Conservation (phyloP, 2,329 filamentous ascomycete species). For the Parastagonospora nodorum region DNA sequence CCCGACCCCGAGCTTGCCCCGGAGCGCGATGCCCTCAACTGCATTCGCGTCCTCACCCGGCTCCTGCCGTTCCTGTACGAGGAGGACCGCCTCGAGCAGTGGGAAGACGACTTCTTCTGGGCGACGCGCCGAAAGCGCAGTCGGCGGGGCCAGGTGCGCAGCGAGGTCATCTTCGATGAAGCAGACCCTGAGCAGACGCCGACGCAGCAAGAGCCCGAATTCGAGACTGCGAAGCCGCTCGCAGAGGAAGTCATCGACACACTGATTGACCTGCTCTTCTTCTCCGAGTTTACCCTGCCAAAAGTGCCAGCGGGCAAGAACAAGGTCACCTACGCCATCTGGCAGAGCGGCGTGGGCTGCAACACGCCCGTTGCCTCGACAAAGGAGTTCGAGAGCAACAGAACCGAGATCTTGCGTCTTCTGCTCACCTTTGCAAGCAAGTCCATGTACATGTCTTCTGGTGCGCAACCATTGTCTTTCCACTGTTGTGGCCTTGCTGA, state of each 20-base stretch:
- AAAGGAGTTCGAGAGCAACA: conserved; percentile 90
- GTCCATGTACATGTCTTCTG: conserved; percentile 89
- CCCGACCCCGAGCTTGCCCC: conserved; percentile 82
- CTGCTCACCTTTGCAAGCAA: conserved; percentile 85
- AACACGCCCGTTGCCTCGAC: conserved; percentile 86
- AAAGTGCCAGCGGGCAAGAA: conserved; percentile 70
- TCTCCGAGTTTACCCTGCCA: conserved; percentile 84
- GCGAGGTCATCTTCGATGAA: conserved; percentile 85
- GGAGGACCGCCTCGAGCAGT: conserved; percentile 76
- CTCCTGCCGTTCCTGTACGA: conserved; percentile 92
- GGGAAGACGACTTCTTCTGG: conserved; percentile 98
- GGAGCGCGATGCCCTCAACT: conserved; percentile 90
- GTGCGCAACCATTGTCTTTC: conserved; percentile 45
- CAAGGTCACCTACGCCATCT: conserved; percentile 91
- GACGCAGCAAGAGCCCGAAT: conserved; percentile 62
- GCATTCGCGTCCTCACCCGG: conserved; percentile 86
- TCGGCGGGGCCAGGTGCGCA: conserved; percentile 52
- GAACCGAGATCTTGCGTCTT: conserved; percentile 85
- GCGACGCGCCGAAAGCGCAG: conserved; percentile 68
- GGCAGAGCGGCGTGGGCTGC: conserved; percentile 97
- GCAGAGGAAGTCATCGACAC: conserved; percentile 93
- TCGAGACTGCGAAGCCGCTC: conserved; percentile 82
- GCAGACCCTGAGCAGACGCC: conserved; percentile 59
- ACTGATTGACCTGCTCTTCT: conserved; percentile 87
- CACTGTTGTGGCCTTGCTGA: conserved; percentile 6